Percentiles rank a stretch among this genome's conserved stretches.
Conservation (phyloP, 1,284 basidiomycete genomes). For the Cutaneotrichosporon sp. region DNA sequence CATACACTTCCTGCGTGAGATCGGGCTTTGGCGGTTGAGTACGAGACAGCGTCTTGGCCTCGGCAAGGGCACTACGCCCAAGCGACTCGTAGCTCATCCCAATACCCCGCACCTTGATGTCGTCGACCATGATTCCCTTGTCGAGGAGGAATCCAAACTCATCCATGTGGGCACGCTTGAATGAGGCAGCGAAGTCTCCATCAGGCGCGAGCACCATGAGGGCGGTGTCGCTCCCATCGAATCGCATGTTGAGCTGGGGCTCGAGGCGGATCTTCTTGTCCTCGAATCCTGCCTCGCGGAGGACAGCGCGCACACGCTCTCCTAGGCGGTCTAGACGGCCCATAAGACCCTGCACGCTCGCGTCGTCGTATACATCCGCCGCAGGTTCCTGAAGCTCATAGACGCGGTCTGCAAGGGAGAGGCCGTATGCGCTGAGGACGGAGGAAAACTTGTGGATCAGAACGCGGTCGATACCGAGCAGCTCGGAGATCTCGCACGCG, state of each 20-base stretch:
- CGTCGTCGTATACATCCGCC: constrained; percentile 63
- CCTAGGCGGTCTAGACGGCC: constrained; percentile 55
- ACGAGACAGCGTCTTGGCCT: constrained; percentile 28
- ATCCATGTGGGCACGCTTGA: constrained; percentile 49
- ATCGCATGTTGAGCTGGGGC: constrained; percentile 83
- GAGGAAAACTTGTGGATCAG: constrained; percentile 81
- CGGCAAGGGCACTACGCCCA: constrained; percentile 27
- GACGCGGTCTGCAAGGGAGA: constrained; percentile 67
- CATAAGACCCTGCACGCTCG: constrained; percentile 59
- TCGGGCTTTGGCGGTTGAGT: too few relatives aligned
- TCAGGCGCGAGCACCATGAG: constrained; percentile 70
- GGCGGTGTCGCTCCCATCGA: constrained; percentile 73
- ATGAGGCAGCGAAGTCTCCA: constrained; percentile 68
- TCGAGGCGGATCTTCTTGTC: constrained; percentile 62
- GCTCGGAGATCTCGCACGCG: constrained; percentile 73
- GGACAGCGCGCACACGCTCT: constrained; percentile 64
- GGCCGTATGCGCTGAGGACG: constrained; percentile 83
- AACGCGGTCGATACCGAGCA: constrained; percentile 73
- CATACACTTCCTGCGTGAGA: constrained; percentile 25
- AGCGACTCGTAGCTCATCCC: constrained; percentile 28
- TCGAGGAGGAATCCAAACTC: constrained; percentile 43
- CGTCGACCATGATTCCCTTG: constrained; percentile 35
- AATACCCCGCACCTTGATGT: constrained; percentile 33
- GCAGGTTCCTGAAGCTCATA: constrained; percentile 46
- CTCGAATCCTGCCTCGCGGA: constrained; percentile 82